Percentiles rank a stretch among this genome's conserved stretches.
Evolutionary conservation across 2,329 filamentous ascomycete genomes (phyloP).

Genomic region (Niveomyces coronatus): DNA sequence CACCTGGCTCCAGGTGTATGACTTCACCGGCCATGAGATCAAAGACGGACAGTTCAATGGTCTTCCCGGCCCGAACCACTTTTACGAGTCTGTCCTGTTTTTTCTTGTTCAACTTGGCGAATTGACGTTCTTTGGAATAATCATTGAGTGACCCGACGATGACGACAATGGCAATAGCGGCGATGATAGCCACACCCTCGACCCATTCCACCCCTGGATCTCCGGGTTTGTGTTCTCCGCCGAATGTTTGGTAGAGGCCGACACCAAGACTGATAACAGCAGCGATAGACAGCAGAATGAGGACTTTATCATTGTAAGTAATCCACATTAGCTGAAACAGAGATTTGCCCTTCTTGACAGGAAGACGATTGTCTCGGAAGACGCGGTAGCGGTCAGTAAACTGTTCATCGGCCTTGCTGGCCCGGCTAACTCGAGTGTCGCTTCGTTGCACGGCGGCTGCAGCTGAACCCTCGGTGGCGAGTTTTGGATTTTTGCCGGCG

Average conservation of each 20-base stretch:
- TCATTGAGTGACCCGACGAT: conserved; percentile 69
- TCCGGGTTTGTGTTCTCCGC: conserved; percentile 38
- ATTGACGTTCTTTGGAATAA: conserved; percentile 71
- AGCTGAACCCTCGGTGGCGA: conserved; percentile 20
- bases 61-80: conserved; percentile 60
- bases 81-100: conserved; percentile 69
- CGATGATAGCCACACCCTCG: conserved; percentile 72
- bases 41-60: conserved; percentile 57
- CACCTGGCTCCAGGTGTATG: conserved; percentile 62
- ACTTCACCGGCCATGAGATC: conserved; percentile 62
- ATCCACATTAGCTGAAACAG: conserved; percentile 69
- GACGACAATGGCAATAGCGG: conserved; percentile 69
- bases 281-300: conserved; percentile 61
- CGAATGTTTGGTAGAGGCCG: conserved; percentile 67
- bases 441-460: conserved; percentile 3
- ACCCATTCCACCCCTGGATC: conserved; percentile 63
- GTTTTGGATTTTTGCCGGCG: conserved; percentile 29
- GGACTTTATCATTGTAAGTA: conserved; percentile 73
- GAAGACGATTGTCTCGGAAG: conserved; percentile 61
- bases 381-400: conserved; percentile 60
- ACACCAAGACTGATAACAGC: conserved; percentile 64
- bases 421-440: conserved; percentile 8
- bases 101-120: conserved; percentile 68
- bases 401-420: conserved; percentile 17
- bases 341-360: conserved; percentile 64